Conservation (phyloP, 352 stramenopile genomes). For the Pythium aristosporum region DNA sequence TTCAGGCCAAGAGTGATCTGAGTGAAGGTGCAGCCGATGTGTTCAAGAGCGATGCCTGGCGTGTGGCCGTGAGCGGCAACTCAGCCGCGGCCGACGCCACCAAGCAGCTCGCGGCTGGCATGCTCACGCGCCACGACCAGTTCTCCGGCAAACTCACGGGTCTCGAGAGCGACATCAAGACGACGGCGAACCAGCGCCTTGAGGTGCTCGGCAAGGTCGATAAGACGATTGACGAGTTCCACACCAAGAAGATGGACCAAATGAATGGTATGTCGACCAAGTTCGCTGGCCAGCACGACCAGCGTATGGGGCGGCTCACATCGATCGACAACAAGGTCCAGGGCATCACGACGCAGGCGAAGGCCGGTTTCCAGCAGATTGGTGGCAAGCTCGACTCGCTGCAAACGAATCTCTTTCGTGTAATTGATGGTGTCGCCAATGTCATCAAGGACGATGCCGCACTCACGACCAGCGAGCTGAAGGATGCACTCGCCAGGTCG, state of each 20-base stretch:
- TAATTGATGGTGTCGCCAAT: constrained; percentile 12
- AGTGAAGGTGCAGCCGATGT: not conserved
- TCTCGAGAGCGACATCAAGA: constrained; percentile 9
- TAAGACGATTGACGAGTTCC: constrained; percentile 10
- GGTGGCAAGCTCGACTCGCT: constrained; percentile 2
- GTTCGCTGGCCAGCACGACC: constrained; percentile 14
- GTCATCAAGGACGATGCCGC: constrained; percentile 17
- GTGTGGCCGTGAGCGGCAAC: constrained; percentile 12
- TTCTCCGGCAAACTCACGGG: constrained; percentile 12
- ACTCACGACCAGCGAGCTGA: constrained; percentile 12
- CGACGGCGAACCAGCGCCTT: constrained; percentile 11
- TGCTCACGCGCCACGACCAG: constrained; percentile 11
- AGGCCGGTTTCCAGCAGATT: constrained; percentile 7
- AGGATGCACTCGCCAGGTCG: not conserved
- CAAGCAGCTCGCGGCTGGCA: not conserved
- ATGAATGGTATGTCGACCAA: constrained; percentile 15
- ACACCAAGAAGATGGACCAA: constrained; percentile 16
- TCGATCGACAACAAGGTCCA: constrained; percentile 12
- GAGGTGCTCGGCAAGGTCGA: constrained; percentile 8
- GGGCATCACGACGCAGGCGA: constrained; percentile 9
- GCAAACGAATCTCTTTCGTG: constrained; percentile 1
- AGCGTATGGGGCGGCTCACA: constrained; percentile 3
- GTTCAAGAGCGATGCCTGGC: constrained; percentile 4
- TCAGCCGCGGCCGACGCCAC: constrained; percentile 3
- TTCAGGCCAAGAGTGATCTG: not conserved